phyloP scores from a whole-genome alignment of 2,329 filamentous ascomycete species.

The Aureobasidium musti region DNA sequence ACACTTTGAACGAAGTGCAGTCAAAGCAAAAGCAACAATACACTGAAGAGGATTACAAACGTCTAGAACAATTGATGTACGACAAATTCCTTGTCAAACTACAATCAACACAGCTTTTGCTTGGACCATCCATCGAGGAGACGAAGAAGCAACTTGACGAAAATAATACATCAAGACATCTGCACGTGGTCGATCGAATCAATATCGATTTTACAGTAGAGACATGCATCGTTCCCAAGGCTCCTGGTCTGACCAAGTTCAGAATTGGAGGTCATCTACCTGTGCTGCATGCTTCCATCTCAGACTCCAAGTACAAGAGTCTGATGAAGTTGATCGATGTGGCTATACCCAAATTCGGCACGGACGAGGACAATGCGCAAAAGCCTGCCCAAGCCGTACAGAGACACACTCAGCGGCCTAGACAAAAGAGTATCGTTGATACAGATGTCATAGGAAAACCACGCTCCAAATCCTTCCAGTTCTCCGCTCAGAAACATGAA shows the following conservation, averaged over 20 bases:
- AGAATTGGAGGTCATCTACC: slow-evolving; percentile 89
- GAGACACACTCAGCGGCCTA: slow-evolving; percentile 33
- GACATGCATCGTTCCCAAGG: slow-evolving; percentile 94
- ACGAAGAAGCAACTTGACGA: slow-evolving; percentile 78
- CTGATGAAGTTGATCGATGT: slow-evolving; percentile 96
- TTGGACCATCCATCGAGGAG: slow-evolving; percentile 88
- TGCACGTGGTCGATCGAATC: slow-evolving; percentile 94
- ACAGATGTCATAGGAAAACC: slow-evolving; percentile 54
- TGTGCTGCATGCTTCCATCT: slow-evolving; percentile 85
- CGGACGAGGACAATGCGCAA: slow-evolving; percentile 40
- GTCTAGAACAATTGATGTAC: slow-evolving; percentile 92
- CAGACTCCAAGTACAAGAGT: slow-evolving; percentile 94
- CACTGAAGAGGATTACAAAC: slow-evolving; percentile 83
- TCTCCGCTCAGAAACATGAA: slow-evolving; percentile 69
- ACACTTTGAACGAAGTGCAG: slow-evolving; percentile 86
- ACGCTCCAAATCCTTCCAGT: slow-evolving; percentile 72
- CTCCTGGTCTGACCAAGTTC: slow-evolving; percentile 87
- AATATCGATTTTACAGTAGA: slow-evolving; percentile 98
- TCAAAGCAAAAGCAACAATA: slow-evolving; percentile 86
- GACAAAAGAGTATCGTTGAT: slow-evolving; percentile 35
- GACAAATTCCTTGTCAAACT: slow-evolving; percentile 94
- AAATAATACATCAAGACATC: slow-evolving; percentile 63
- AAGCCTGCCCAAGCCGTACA: neutral
- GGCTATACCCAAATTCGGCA: slow-evolving; percentile 80
- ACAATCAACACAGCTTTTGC: slow-evolving; percentile 91